Conservation (phyloP, 176 grass and related monocot species). For the Ananas comosus region DNA sequence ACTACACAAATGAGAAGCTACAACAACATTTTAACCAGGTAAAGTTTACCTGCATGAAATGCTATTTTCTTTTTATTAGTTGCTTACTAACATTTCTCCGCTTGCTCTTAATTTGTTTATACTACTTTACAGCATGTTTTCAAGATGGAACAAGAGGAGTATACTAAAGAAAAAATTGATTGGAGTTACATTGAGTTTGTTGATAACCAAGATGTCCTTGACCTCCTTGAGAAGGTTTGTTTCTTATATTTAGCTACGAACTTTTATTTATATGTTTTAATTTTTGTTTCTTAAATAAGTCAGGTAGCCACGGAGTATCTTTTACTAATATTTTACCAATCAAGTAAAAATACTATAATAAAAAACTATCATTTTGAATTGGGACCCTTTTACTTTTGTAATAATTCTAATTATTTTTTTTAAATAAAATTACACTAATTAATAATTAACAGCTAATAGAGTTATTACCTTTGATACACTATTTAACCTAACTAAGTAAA, state of each 20-base stretch:
- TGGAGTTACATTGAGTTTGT: constrained; percentile 99
- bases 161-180: constrained; percentile 98
- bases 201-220: constrained; percentile 99
- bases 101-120: background rate
- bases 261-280: background rate
- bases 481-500: no score
- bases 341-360: no score
- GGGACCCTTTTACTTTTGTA: no score
- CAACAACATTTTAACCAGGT: constrained; percentile 99
- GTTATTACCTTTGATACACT: no score
- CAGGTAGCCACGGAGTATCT: no score
- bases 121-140: constrained; percentile 92
- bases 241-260: background rate
- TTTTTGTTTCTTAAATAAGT: background rate
- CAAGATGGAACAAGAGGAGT: constrained; percentile 99
- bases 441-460: no score
- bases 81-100: background rate
- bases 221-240: constrained; percentile 94
- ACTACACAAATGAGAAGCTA: constrained; percentile 97
- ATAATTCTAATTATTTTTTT: no score
- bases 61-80: background rate
- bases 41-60: constrained; percentile 10
- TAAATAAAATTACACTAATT: no score
- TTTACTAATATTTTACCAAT: no score
- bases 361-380: no score